Conservation (phyloP, 768 basidiomycete species). For the Podaxis sp. region DNA sequence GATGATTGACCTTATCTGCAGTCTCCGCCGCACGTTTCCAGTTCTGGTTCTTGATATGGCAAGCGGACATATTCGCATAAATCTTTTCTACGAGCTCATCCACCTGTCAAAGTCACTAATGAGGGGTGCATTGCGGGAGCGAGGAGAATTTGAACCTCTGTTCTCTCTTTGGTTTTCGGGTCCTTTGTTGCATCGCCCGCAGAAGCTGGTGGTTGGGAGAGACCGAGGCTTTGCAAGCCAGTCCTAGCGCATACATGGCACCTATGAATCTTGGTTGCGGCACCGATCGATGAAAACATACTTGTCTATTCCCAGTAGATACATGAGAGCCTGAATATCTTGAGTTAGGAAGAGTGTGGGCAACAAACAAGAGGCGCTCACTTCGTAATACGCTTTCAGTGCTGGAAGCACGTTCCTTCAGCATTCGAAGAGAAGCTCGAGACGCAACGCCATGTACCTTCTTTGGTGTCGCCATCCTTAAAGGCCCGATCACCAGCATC, state of each 20-base stretch:
- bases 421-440: background rate
- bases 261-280: background rate
- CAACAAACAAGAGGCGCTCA: slow-evolving; percentile 26
- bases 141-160: slow-evolving; percentile 49
- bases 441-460: slow-evolving; percentile 42
- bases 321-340: slow-evolving; percentile 59
- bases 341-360: slow-evolving; percentile 10
- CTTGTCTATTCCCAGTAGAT: slow-evolving; percentile 78
- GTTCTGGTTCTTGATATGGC: slow-evolving; percentile 77
- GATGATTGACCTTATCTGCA: slow-evolving; percentile 62
- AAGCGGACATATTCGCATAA: slow-evolving; percentile 83
- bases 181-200: slow-evolving; percentile 30
- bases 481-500: slow-evolving; percentile 67
- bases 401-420: slow-evolving; percentile 39
- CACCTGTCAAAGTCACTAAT: slow-evolving; percentile 40
- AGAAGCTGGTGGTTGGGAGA: slow-evolving; percentile 31
- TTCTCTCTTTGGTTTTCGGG: slow-evolving; percentile 52
- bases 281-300: slow-evolving; percentile 30
- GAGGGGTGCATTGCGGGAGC: background rate
- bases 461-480: slow-evolving; percentile 60
- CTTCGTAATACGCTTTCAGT: slow-evolving; percentile 71
- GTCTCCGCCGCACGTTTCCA: slow-evolving; percentile 79
- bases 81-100: slow-evolving; percentile 80
- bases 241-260: slow-evolving; percentile 37
- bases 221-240: slow-evolving; percentile 53